Evolutionary conservation across 495 filamentous ascomycete species (phyloP), one percentile per base, ranked within the genome.

Genomic region (Melanomma pulvis-pyrius): DNA sequence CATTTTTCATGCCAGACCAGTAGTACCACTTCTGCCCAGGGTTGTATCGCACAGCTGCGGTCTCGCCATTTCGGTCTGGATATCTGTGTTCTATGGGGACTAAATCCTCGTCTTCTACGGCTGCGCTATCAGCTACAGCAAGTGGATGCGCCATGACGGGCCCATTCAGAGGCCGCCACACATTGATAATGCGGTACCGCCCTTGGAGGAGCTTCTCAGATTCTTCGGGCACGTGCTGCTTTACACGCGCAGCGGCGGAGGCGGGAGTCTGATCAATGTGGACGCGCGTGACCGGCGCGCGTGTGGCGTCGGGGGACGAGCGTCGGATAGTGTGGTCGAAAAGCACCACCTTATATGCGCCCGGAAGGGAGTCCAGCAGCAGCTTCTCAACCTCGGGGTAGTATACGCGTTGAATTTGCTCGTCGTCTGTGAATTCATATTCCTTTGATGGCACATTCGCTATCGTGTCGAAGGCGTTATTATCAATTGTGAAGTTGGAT

Each of bases 291-390:
- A 96, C 92, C 11, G 92, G 90, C 21, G 75, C 76, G 13, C 92
- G 83, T 2, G 68, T 58, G 0, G 89, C 82, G 41, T 74, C 62
- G 1, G 83, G 79, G 4, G 61, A 72, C 6, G 83, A 76, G 39
- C 88, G 86, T 2, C 92, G 90, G 79, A 96, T 86, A 17, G 92
- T 97, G 79, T 97, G 91, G 83, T 97, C 92, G 82, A 97, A 97
- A 69, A 97, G 75, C 61, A 90, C 74, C 32, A 96, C 79, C 4
- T 83, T 77, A 47, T 83, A 79, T 21, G 81, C 81, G 34, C 87
- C 89, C 2, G 87, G 85, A 55, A 92, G 79, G 61, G 83, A 71
- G 21, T 80, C 67, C 1, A 88, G 78, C 0, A 97, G 76, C 53
- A 96, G 79, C 7, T 77, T 61, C 76, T 89, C 85, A 24, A 93